Conservation (phyloP, 169 alveolate genomes). For the Blepharisma undulans region DNA sequence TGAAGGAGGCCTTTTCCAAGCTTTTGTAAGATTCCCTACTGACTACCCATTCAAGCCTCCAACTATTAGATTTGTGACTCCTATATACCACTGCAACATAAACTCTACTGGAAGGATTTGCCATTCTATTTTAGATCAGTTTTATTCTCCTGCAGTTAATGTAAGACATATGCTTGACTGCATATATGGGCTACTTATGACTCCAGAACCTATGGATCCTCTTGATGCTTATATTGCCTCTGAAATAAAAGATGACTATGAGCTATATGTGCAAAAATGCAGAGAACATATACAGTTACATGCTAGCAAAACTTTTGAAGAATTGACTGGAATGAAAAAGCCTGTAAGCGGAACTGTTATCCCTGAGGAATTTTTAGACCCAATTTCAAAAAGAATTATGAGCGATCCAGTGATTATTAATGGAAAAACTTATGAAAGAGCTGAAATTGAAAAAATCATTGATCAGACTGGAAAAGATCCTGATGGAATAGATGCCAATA, state of each 20-base stretch:
- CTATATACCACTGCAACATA: constrained; percentile 35
- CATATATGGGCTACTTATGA: constrained; percentile 33
- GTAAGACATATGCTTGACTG: neutral
- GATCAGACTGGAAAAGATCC: constrained; percentile 19
- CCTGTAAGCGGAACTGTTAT: neutral
- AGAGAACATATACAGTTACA: neutral
- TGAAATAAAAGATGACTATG: neutral
- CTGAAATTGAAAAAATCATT: neutral
- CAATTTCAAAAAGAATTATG: neutral
- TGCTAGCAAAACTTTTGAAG: neutral
- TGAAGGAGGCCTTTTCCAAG: constrained; percentile 38
- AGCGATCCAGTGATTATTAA: neutral
- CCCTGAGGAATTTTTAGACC: neutral
- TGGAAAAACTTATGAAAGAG: constrained; percentile 1
- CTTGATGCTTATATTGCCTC: constrained; percentile 37
- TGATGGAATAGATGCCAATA: neutral
- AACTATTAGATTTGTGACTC: constrained; percentile 22
- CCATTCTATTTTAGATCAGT: neutral
- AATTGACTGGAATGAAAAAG: neutral
- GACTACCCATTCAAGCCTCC: constrained; percentile 37
- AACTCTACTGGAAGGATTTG: constrained; percentile 23
- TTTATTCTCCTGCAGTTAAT: neutral
- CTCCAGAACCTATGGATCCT: constrained; percentile 31
- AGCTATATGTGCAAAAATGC: neutral
- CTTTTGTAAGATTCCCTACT: neutral